Base-by-base conservation (phyloP, 495 filamentous ascomycete genomes). In the Pyrenula massariospora region DNA sequence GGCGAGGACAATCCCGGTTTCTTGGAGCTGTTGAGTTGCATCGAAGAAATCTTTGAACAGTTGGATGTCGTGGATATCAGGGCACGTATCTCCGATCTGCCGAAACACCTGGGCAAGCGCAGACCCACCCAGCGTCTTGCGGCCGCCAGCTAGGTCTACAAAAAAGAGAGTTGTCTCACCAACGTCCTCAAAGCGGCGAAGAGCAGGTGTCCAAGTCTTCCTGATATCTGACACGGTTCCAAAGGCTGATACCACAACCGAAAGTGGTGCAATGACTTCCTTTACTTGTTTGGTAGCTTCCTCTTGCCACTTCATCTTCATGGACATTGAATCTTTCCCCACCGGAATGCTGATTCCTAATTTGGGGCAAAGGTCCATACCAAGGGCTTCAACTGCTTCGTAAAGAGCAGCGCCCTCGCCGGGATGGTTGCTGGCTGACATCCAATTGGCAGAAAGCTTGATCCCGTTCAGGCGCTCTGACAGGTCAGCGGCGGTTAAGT, bases 241-340 rank as follows among this genome's bases (percentile, higher is more conserved):
- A 67, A 98, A 96, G 5, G 94, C 87, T 3, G 94, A 87, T 58
- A 96, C 86, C 51, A 96, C 84, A 11, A 95, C 78, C 0, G 93
- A 91, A 57, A 96, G 79, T 1, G 93, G 94, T 0, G 94, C 87
- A 22, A 88, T 96, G 49, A 97, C 91, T 62, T 90, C 89, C 75
- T 87, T 95, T 10, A 76, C 67, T 49, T 80, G 72, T 49, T 83
- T 82, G 8, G 77, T 80, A 53, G 83, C 77, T 47, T 77, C 74
- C 55, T 93, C 89, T 62, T 82, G 86, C 94, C 93, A 98, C 56
- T 88, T 87, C 72, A 93, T 91, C 75, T 96, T 96, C 93, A 98
- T 97, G 15, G 89, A 95, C 71, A 93, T 95, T 2, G 92, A 96
- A 67, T 98, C 93, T 72, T 97, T 96, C 53, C 93, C 93, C 10